Conservation (phyloP, 371 early-diverging fungal species). For the Sporodiniella umbellata region DNA sequence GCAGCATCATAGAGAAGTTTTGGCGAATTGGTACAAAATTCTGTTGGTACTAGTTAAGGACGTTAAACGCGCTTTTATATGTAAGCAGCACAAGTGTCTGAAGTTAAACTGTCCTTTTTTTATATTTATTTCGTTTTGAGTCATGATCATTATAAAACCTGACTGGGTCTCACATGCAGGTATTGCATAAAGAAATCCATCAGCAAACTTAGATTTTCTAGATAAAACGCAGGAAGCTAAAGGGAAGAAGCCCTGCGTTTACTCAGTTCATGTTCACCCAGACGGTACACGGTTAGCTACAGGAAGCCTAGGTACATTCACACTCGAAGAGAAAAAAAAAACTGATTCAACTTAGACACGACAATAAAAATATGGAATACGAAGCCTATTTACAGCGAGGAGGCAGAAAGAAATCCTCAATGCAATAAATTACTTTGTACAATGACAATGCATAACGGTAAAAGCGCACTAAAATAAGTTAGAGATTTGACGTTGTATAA, state of each 20-base stretch:
- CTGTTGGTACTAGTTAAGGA: too few relatives aligned
- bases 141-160: constrained; percentile 35
- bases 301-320: constrained; percentile 68
- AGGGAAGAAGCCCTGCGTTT: constrained; percentile 70
- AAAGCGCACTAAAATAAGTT: neutral
- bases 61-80: too few relatives aligned
- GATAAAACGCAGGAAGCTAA: constrained; percentile 13
- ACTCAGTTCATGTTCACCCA: constrained; percentile 86
- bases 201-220: neutral
- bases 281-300: constrained; percentile 82
- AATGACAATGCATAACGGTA: constrained; percentile 82
- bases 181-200: neutral
- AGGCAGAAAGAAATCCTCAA: constrained; percentile 47
- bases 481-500: constrained; percentile 10
- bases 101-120: neutral
- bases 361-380: constrained; percentile 86
- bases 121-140: neutral
- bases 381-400: constrained; percentile 57
- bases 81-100: too few relatives aligned
- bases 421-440: constrained; percentile 75
- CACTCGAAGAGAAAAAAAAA: neutral
- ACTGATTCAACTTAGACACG: constrained; percentile 51
- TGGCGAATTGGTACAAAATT: too few relatives aligned
- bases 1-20: too few relatives aligned
- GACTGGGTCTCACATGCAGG: constrained; percentile 36